Evolutionary conservation across 805 yeast species (phyloP).

Genomic region (Yamadazyma kitorensis): DNA sequence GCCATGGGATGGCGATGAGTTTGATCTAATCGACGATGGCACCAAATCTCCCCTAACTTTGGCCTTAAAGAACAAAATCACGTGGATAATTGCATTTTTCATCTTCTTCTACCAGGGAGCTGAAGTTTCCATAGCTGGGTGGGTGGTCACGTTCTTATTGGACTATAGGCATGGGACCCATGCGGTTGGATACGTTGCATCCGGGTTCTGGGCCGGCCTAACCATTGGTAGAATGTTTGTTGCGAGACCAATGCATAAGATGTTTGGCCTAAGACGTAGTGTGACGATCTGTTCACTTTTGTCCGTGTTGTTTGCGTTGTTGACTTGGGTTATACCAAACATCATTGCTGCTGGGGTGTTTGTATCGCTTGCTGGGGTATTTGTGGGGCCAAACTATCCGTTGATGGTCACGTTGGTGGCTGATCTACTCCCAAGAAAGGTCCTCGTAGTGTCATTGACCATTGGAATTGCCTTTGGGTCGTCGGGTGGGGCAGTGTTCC

Average conservation of each 20-base stretch:
- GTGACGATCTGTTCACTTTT: conserved; percentile 31
- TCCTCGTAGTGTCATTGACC: conserved; percentile 48
- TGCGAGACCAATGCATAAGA: conserved; percentile 35
- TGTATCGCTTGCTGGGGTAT: conserved; percentile 52
- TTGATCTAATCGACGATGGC: conserved; percentile 2
- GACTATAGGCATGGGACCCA: conserved; percentile 51
- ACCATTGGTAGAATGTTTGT: conserved; percentile 59
- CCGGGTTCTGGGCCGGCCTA: conserved; percentile 73
- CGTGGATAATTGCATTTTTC: conserved; percentile 51
- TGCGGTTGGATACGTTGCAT: conserved; percentile 58
- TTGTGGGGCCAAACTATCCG: conserved; percentile 66
- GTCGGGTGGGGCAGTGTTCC: conserved; percentile 55
- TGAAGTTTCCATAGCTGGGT: conserved; percentile 67
- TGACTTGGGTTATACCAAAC: conserved; percentile 50
- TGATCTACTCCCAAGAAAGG: conserved; percentile 46
- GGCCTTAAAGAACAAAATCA: conserved; percentile 37
- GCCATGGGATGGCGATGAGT: conserved; percentile 26
- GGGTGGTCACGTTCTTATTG: conserved; percentile 64
- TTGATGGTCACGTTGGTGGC: conserved; percentile 46
- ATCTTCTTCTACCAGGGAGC: conserved; percentile 65
- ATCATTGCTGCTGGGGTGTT: conserved; percentile 47
- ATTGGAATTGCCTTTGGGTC: conserved; percentile 55
- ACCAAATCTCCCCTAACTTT: conserved; percentile 16
- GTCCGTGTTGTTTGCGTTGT: conserved; percentile 36
- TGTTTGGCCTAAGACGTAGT: conserved; percentile 44